A percentile compares a stretch with the other conserved stretches of the same genome.
Evolutionary conservation across 2,329 filamentous ascomycete species (phyloP).

Genomic region (Ophiostoma triangulosporum): DNA sequence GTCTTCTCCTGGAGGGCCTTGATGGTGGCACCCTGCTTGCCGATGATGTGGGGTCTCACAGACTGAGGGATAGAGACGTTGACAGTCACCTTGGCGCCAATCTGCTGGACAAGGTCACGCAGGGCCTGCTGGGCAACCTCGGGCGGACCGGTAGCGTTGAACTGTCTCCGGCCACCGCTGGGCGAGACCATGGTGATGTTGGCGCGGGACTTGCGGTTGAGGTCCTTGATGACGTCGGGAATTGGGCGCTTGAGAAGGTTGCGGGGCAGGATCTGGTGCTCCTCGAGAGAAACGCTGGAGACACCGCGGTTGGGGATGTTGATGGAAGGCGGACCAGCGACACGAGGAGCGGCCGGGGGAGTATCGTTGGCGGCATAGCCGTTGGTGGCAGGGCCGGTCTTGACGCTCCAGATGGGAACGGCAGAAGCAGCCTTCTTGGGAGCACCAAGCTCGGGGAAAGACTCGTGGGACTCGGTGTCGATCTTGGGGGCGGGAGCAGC

Average conservation of each 20-base stretch:
- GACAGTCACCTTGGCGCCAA: constrained; percentile 65
- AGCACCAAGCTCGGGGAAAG: constrained; percentile 81
- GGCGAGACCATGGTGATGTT: constrained; percentile 64
- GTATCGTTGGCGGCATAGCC: constrained; percentile 43
- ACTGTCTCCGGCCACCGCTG: constrained; percentile 59
- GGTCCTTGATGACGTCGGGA: constrained; percentile 73
- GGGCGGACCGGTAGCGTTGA: constrained; percentile 73
- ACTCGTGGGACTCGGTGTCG: constrained; percentile 77
- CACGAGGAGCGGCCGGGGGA: constrained; percentile 20
- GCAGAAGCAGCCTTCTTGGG: constrained; percentile 48
- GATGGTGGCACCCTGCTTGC: constrained; percentile 78
- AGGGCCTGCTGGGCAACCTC: constrained; percentile 78
- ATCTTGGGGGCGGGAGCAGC: constrained; percentile 33
- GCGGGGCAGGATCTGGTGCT: constrained; percentile 62
- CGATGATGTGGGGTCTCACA: constrained; percentile 80
- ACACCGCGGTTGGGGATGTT: constrained; percentile 71
- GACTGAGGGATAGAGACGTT: constrained; percentile 73
- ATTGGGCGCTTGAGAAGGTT: constrained; percentile 73
- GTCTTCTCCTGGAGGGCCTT: constrained; percentile 81
- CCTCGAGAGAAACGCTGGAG: constrained; percentile 61
- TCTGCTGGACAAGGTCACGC: constrained; percentile 76
- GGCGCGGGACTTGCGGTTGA: constrained; percentile 84
- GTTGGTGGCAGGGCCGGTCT: constrained; percentile 30
- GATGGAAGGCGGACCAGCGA: constrained; percentile 40
- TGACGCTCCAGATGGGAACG: constrained; percentile 12